phyloP scores from a whole-genome alignment of 148 eudicot species.

The Camellia granthamiana region DNA sequence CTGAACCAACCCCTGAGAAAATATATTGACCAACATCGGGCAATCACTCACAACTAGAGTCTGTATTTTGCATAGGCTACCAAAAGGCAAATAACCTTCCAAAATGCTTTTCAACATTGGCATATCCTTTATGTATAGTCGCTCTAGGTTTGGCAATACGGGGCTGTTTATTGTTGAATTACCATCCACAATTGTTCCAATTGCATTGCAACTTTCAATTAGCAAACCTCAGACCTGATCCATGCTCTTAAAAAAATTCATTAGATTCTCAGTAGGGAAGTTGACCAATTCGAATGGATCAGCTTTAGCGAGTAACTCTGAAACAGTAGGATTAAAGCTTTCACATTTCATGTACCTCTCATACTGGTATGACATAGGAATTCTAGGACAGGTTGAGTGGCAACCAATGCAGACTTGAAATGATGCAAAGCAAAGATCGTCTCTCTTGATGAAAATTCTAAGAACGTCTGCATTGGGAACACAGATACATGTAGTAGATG shows the following conservation, averaged over 20 bases:
- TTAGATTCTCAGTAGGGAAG: conserved; percentile 1
- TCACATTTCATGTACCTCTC: conserved; percentile 15
- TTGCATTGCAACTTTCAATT: neutral
- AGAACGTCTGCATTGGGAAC: conserved; percentile 6
- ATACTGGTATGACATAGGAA: conserved; percentile 6
- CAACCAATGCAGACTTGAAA: conserved; percentile 20
- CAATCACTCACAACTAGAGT: neutral
- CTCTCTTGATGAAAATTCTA: neutral
- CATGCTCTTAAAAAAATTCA: neutral
- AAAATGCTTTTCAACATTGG: conserved; percentile 7
- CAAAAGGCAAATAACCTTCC: neutral
- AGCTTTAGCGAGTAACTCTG: conserved; percentile 5
- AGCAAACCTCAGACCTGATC: neutral
- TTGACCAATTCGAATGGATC: conserved; percentile 18
- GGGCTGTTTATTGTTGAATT: neutral
- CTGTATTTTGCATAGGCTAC: neutral
- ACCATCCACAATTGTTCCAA: neutral
- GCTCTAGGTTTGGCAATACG: neutral
- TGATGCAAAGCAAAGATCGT: neutral
- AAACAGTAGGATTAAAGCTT: neutral
- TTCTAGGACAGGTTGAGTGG: neutral
- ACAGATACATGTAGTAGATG: neutral
- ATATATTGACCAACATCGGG: neutral
- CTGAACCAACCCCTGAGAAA: neutral
- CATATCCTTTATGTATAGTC: neutral